A percentile compares a stretch with the other conserved stretches of the same genome.
Conservation (phyloP, 2,329 filamentous ascomycete genomes). For the Neonectria ditissima region DNA sequence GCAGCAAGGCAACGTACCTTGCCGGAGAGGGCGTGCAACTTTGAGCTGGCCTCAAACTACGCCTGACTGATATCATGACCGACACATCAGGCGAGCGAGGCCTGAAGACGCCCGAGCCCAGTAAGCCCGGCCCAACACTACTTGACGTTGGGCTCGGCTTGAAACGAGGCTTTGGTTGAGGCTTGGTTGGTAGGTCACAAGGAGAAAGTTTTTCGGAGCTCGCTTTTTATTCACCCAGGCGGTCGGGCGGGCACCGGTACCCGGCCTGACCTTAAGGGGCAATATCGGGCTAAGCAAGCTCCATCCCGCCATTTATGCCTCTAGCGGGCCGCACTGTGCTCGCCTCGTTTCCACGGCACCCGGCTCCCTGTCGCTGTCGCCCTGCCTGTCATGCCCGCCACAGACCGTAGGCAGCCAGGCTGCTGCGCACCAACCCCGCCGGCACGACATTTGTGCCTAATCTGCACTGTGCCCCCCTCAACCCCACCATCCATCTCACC, state of each 20-base stretch:
- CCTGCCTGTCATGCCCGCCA: slow-evolving; percentile 21
- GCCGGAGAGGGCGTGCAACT: slow-evolving; percentile 22
- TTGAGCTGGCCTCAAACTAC: not conserved
- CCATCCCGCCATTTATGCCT: slow-evolving; percentile 44
- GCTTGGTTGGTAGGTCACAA: slow-evolving; percentile 24
- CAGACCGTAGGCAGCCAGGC: not conserved
- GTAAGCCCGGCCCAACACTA: slow-evolving; percentile 14
- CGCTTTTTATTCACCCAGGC: slow-evolving; percentile 31
- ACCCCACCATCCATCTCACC: slow-evolving; percentile 51
- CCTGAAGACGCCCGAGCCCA: not conserved
- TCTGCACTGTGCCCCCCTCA: slow-evolving; percentile 53
- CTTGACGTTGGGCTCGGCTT: slow-evolving; percentile 18
- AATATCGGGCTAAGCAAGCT: slow-evolving; percentile 44
- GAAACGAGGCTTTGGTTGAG: slow-evolving; percentile 8
- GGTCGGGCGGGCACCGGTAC: slow-evolving; percentile 3
- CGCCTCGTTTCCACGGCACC: slow-evolving; percentile 30
- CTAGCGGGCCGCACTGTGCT: slow-evolving; percentile 44
- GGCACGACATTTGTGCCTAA: slow-evolving; percentile 39
- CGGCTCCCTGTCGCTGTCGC: slow-evolving; percentile 15
- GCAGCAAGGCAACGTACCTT: slow-evolving; percentile 37
- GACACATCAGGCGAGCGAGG: not conserved
- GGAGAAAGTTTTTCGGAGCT: slow-evolving; percentile 23
- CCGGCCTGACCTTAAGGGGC: slow-evolving; percentile 7
- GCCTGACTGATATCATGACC: slow-evolving; percentile 8
- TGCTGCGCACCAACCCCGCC: slow-evolving; percentile 15